Conservation (phyloP, 2,329 filamentous ascomycete species). For the Penicillium sp. region DNA sequence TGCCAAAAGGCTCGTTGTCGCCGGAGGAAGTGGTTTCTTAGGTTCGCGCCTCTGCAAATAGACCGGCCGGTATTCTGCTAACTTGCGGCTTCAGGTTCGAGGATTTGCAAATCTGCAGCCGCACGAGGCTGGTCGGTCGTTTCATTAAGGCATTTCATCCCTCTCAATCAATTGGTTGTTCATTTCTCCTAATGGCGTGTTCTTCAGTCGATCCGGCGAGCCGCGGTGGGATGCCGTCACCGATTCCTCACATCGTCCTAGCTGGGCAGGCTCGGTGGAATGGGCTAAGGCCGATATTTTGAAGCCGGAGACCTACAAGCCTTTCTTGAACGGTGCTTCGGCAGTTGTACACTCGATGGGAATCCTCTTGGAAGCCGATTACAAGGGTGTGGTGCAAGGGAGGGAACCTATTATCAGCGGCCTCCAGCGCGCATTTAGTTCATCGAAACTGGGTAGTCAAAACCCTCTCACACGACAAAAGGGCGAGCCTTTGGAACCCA, state of each 20-base stretch:
- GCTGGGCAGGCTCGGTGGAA: slow-evolving; percentile 80
- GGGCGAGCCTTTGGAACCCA: slow-evolving; percentile 65
- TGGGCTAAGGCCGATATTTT: slow-evolving; percentile 92
- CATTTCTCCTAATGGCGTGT: slow-evolving; percentile 10
- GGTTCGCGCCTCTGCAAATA: slow-evolving; percentile 49
- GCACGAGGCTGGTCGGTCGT: slow-evolving; percentile 88
- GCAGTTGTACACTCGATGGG: slow-evolving; percentile 95
- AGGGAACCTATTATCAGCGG: slow-evolving; percentile 80
- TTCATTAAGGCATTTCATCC: slow-evolving; percentile 74
- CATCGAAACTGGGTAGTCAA: slow-evolving; percentile 63
- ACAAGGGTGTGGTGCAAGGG: slow-evolving; percentile 88
- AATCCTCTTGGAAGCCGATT: slow-evolving; percentile 94
- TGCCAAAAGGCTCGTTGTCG: slow-evolving; percentile 83
- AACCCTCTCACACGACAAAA: slow-evolving; percentile 70
- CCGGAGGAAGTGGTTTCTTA: slow-evolving; percentile 91
- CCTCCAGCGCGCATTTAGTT: slow-evolving; percentile 76
- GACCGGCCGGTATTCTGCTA: slow-evolving; percentile 9
- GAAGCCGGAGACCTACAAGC: slow-evolving; percentile 76
- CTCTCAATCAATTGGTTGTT: background rate
- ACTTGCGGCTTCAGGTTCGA: slow-evolving; percentile 54
- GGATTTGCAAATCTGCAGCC: slow-evolving; percentile 90
- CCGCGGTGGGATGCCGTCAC: slow-evolving; percentile 83
- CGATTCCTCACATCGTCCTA: slow-evolving; percentile 69
- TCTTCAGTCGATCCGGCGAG: slow-evolving; percentile 79
- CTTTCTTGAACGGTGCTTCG: slow-evolving; percentile 75